These are phyloP conservation scores for Hebeloma cylindrosporum DNA, from an alignment of 768 basidiomycete species.

Conservation along the genomic window DNA sequence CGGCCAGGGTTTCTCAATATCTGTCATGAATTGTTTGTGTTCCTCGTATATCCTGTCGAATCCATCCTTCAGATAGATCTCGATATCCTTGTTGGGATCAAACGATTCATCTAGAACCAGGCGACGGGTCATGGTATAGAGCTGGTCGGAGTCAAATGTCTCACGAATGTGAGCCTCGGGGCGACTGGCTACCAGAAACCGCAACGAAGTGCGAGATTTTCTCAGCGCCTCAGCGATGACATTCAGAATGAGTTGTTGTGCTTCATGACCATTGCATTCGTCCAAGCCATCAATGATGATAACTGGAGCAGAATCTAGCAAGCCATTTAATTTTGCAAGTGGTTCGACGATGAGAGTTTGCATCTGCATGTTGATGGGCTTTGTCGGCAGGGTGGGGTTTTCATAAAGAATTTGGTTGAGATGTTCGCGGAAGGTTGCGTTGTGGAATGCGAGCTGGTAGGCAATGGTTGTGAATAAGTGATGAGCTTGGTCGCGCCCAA, in stretches of 20 bases:
- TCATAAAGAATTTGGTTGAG: not conserved
- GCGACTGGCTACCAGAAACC: conserved; percentile 23
- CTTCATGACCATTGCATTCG: conserved; percentile 13
- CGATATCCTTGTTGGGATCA: not conserved
- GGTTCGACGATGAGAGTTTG: conserved; percentile 9
- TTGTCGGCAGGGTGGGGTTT: conserved; percentile 1
- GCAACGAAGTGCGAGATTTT: conserved; percentile 8
- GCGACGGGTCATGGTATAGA: not conserved
- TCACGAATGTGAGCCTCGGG: conserved; percentile 20
- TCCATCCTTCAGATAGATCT: not conserved
- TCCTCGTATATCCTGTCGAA: not conserved
- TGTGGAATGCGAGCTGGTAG: conserved; percentile 16
- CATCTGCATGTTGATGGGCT: conserved; percentile 8
- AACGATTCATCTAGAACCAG: not conserved
- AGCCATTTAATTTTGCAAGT: not conserved
- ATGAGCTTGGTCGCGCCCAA: not conserved
- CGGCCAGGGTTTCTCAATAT: not conserved
- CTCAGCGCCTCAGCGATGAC: not conserved
- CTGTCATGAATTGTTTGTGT: not conserved
- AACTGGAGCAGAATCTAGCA: not conserved
- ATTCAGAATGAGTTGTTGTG: conserved; percentile 13
- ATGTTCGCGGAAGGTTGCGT: not conserved
- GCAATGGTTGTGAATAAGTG: conserved; percentile 20
- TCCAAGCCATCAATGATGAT: conserved; percentile 28
- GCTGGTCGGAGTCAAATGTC: conserved; percentile 3